Percentiles rank a stretch among this genome's conserved stretches.
Conservation (phyloP, 495 filamentous ascomycete species). For the Aspergillus taichungensis region DNA sequence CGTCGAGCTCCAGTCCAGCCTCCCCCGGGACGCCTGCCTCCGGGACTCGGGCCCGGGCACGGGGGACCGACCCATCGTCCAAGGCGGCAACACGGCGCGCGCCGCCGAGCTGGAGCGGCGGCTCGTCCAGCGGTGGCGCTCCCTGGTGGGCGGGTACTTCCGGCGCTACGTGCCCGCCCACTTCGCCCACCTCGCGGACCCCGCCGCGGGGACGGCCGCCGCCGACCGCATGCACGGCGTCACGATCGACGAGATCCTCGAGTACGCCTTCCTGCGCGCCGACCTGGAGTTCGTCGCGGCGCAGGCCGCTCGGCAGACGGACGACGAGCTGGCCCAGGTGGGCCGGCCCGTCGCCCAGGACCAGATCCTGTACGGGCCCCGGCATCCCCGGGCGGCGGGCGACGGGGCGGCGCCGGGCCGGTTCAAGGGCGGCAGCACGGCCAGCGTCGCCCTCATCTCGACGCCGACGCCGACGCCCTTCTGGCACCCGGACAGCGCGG, state of each 20-base stretch:
- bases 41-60: constrained; percentile 6
- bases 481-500: constrained; percentile 82
- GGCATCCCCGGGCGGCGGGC: constrained; percentile 41
- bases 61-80: constrained; percentile 27
- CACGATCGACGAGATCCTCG: constrained; percentile 48
- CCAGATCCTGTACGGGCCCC: constrained; percentile 63
- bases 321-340: constrained; percentile 57
- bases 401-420: constrained; percentile 64
- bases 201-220: constrained; percentile 6
- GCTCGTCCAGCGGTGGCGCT: constrained; percentile 70
- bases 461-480: constrained; percentile 86
- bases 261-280: constrained; percentile 84
- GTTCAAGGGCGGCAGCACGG: constrained; percentile 89
- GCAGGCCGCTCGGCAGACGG: constrained; percentile 59
- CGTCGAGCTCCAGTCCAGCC: constrained; percentile 66
- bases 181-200: constrained; percentile 36
- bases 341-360: constrained; percentile 72
- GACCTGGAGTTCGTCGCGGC: constrained; percentile 89
- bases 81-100: constrained; percentile 27
- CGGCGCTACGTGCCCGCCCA: constrained; percentile 70
- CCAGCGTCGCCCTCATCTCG: constrained; percentile 79
- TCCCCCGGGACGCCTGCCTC: constrained; percentile 22
- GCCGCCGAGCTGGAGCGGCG: constrained; percentile 49
- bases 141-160: constrained; percentile 88
- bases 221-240: constrained; percentile 10